Base-by-base conservation (phyloP, 805 yeast genomes). In the Spathaspora arborariae region DNA sequence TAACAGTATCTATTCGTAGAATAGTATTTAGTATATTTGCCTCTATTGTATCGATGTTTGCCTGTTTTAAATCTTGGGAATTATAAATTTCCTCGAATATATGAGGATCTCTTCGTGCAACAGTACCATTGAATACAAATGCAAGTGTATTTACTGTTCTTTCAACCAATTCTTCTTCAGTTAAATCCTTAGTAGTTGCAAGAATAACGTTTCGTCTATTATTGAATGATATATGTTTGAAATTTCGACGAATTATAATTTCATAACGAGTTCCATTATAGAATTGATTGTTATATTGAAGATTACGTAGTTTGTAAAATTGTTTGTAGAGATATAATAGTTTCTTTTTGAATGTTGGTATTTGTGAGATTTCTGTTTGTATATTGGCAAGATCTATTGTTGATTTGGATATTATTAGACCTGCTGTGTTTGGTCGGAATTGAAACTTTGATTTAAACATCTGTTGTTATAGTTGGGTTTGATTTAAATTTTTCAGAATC, bases 71-170 rank as follows among this genome's bases (percentile, higher is more conserved):
- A 39, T 64, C 67, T 4, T 53, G 47, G 42, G 36, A 56, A 42
- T 48, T 59, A 3, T 51, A 38, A 2, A 53, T 46, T 26, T 37
- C 45, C 20, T 45, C 51, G 19, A 46, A 51, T 8, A 36, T 39
- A n/a, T 38, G 21, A 5, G 47, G 45, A n/a, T 49, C 54, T 20
- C 50, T 41, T 10, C 39, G 37, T 10, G 50, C 49, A 4, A 64
- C 69, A 0, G 70, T 60, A 2, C 68, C 54, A 47, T 67, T 67
- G 45, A 59, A 61, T 5, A 65, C 65, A 52, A 67, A 67, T 20
- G 55, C 59, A 6, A 62, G 45, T 1, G 71, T 62, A 45, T 66
- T 65, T 11, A 55, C 35, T 22, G 62, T 16, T 20, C 72, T 45
- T 19, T 49, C 45, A 3, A 54, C 15, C 4, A 63, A 15, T 35